Evolutionary conservation across 2,329 filamentous ascomycete genomes (phyloP).

Genomic region (Aureobasidium leucospermi): DNA sequence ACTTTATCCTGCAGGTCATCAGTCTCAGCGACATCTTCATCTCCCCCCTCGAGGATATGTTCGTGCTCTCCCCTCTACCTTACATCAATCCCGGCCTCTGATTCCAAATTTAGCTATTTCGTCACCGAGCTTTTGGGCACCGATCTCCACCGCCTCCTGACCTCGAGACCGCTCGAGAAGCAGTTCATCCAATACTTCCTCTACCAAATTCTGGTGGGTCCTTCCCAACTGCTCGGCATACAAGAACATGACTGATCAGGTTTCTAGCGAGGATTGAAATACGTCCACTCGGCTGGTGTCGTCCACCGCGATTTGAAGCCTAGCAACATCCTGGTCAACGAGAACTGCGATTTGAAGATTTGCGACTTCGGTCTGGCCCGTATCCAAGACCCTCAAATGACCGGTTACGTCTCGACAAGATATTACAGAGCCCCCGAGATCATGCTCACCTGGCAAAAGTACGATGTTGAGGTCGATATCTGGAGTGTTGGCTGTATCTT

Average conservation of each 20-base stretch:
- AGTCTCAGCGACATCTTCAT: conserved; percentile 99
- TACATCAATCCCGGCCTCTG: background rate
- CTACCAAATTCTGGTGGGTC: conserved; percentile 90
- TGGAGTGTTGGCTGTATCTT: conserved; percentile 99
- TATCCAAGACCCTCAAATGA: conserved; percentile 99
- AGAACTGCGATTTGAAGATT: conserved; percentile 99
- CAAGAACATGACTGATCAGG: background rate
- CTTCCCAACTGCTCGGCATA: background rate
- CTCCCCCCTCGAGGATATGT: conserved; percentile 98
- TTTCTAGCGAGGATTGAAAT: conserved; percentile 87
- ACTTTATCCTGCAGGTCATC: conserved; percentile 58
- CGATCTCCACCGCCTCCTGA: conserved; percentile 89
- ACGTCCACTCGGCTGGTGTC: conserved; percentile 96
- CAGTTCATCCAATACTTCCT: conserved; percentile 99
- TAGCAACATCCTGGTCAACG: conserved; percentile 98
- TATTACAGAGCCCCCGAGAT: conserved; percentile 99
- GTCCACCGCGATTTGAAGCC: conserved; percentile 97
- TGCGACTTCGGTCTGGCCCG: conserved; percentile 97
- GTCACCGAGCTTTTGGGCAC: conserved; percentile 96
- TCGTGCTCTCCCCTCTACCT: conserved; percentile 23
- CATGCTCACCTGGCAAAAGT: conserved; percentile 99
- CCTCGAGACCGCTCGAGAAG: conserved; percentile 92
- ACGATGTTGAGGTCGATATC: conserved; percentile 97
- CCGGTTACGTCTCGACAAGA: conserved; percentile 94
- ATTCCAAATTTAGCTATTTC: conserved; percentile 64